These are phyloP conservation scores for Plasmodiophora brassicae DNA, from an alignment of 208 protist species.

Conservation along the genomic window DNA sequence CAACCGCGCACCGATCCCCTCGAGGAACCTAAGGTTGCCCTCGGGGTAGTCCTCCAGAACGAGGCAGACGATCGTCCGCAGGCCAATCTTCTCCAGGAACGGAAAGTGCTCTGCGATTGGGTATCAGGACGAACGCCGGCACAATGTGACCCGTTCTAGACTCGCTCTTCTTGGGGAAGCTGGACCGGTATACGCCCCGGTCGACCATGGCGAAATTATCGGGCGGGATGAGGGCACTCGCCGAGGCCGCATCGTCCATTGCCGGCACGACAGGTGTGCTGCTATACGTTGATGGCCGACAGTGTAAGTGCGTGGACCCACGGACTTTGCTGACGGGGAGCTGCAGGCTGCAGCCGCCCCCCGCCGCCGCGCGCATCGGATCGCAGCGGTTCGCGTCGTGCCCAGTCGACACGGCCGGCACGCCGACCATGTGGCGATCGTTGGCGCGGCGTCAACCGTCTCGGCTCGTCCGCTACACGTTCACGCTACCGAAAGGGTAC, in stretches of 20 bases:
- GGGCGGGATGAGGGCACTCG: slow-evolving; percentile 40
- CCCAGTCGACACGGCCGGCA: too few species aligned
- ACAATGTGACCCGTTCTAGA: background rate
- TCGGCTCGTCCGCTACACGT: too few species aligned
- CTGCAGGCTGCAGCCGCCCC: too few species aligned
- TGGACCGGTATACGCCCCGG: slow-evolving; percentile 46
- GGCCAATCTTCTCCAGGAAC: slow-evolving; percentile 42
- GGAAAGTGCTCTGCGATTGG: slow-evolving; percentile 45
- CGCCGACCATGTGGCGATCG: too few species aligned
- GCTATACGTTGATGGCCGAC: too few species aligned
- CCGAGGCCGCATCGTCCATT: background rate
- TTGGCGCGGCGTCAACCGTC: too few species aligned
- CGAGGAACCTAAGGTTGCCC: slow-evolving; percentile 40
- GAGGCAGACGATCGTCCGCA: slow-evolving; percentile 48
- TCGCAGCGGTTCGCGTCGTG: too few species aligned
- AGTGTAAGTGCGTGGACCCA: too few species aligned
- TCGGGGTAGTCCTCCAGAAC: slow-evolving; percentile 56
- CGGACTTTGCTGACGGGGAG: too few species aligned
- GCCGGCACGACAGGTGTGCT: too few species aligned
- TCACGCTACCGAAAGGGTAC: too few species aligned
- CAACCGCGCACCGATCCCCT: slow-evolving; percentile 34
- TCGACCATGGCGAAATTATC: slow-evolving; percentile 55
- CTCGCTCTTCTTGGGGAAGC: slow-evolving; percentile 44
- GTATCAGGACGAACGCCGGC: background rate
- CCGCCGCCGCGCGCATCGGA: too few species aligned